A percentile compares a stretch with the other conserved stretches of the same genome.
phyloP scores from a whole-genome alignment of 2,329 filamentous ascomycete genomes.

The Setomelanomma holmii region DNA sequence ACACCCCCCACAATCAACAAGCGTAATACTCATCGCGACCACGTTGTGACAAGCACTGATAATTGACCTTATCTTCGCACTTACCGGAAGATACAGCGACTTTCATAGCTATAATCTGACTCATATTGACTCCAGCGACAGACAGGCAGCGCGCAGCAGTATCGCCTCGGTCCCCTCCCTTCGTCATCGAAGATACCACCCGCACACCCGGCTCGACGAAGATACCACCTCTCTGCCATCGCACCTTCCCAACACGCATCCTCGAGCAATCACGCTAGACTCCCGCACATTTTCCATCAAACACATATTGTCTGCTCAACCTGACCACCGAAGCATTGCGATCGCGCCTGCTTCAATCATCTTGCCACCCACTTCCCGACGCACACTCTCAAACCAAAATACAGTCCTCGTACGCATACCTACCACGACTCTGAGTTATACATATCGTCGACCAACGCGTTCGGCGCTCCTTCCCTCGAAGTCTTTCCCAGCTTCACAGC shows the following conservation, averaged over 20 bases:
- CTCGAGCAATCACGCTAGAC: slow-evolving; percentile 1
- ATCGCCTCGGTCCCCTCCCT: slow-evolving; percentile 32
- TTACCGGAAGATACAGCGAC: slow-evolving; percentile 13
- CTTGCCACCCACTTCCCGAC: slow-evolving; percentile 21
- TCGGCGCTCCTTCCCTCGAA: slow-evolving; percentile 35
- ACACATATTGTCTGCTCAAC: not conserved
- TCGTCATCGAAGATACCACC: slow-evolving; percentile 37
- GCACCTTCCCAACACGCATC: slow-evolving; percentile 8
- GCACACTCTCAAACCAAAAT: not conserved
- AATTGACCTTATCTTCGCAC: slow-evolving; percentile 16
- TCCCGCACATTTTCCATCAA: not conserved
- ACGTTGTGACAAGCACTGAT: slow-evolving; percentile 10
- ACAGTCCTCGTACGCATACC: slow-evolving; percentile 1
- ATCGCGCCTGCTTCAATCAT: slow-evolving; percentile 3
- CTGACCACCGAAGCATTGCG: not conserved
- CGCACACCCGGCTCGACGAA: slow-evolving; percentile 25
- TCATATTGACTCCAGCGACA: slow-evolving; percentile 23
- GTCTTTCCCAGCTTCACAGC: slow-evolving; percentile 58
- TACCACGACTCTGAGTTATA: slow-evolving; percentile 17
- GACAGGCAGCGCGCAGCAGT: slow-evolving; percentile 11
- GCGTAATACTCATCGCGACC: slow-evolving; percentile 17
- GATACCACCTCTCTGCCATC: slow-evolving; percentile 12
- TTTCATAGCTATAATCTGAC: slow-evolving; percentile 20
- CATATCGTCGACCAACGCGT: slow-evolving; percentile 32
- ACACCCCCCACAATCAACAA: slow-evolving; percentile 30